Evolutionary conservation across 2,329 filamentous ascomycete genomes (phyloP).

Genomic region (Cercospora beticola): DNA sequence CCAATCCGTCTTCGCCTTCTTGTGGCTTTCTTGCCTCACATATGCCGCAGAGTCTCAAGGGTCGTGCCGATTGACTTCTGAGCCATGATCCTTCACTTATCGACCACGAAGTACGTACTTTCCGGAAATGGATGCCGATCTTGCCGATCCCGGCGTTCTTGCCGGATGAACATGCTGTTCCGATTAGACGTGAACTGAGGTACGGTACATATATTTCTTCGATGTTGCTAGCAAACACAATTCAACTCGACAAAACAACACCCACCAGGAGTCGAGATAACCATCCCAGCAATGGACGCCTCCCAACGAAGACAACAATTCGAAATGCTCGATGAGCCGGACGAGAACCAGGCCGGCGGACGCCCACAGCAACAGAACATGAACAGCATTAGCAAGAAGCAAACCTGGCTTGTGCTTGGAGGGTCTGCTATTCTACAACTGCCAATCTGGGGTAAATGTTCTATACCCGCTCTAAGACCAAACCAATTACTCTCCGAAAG

Average conservation of each 20-base stretch:
- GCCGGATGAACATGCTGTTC: background rate
- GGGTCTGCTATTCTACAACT: constrained; percentile 51
- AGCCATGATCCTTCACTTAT: background rate
- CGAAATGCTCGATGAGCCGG: background rate
- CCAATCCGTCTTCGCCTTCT: no score
- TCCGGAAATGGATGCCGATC: background rate
- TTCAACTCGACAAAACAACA: background rate
- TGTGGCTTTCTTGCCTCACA: no score
- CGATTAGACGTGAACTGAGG: background rate
- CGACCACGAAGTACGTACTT: constrained; percentile 2
- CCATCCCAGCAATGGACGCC: background rate
- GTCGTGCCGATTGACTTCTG: background rate
- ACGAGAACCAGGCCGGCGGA: background rate
- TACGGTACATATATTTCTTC: background rate
- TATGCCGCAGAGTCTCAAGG: background rate
- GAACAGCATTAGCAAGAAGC: constrained; percentile 6
- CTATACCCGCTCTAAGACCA: no score
- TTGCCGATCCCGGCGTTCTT: constrained; percentile 15
- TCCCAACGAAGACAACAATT: background rate
- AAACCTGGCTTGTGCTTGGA: constrained; percentile 35
- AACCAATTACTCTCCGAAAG: no score
- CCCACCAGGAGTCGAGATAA: background rate
- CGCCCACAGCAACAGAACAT: background rate
- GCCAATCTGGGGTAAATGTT: constrained; percentile 58
- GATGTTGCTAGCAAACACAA: background rate